Evolutionary conservation across 208 protist genomes (phyloP), one percentile per base, ranked within the genome.

Genomic region (Borovskyia barvae): DNA sequence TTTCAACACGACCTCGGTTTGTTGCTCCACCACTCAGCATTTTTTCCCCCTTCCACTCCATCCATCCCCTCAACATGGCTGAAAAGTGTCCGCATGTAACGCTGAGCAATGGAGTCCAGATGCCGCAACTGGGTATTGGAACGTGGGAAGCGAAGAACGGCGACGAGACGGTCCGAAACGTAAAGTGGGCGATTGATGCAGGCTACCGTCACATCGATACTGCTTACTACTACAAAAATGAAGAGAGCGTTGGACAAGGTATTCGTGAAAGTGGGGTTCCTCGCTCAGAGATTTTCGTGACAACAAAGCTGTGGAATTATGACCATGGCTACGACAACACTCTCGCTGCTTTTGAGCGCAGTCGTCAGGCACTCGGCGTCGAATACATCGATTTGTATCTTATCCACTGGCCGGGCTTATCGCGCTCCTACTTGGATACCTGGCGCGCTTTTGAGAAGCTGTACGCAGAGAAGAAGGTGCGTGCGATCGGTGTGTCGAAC

Each of bases 381-480:
- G 72, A 97, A 9, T 98, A 99, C 65, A 43, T 99, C 6, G 97
- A 99, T 66, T 69, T 98, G 19, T 99, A 97, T 60, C 73, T 99
- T 8, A 95, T 99, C 41, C 97, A 99, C 72, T 99, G 92, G 87
- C 97, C 97, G 7, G 75, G 80, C n/a, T 63, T 83, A 5, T 66
- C 72, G 41, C 29, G 66, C 26, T 71, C 53, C 11, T 73, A 74
- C 40, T 41, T 85, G 19, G 80, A 86, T 12, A 83, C 80, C 32
- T 91, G 84, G 80, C 68, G 63, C 24, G 84, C 84, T 20, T 45
- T 91, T 15, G 80, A 91, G 50, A 83, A 85, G 26, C 60, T 86
- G 26, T 79, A 88, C 36, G 58, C 70, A 22, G 57, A 82, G 14
- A 92, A 89, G 45, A 81, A 83, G 40, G 80, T 96, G 11, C 78